Conservation (phyloP, 2,329 filamentous ascomycete genomes). For the Nemania diffusa region DNA sequence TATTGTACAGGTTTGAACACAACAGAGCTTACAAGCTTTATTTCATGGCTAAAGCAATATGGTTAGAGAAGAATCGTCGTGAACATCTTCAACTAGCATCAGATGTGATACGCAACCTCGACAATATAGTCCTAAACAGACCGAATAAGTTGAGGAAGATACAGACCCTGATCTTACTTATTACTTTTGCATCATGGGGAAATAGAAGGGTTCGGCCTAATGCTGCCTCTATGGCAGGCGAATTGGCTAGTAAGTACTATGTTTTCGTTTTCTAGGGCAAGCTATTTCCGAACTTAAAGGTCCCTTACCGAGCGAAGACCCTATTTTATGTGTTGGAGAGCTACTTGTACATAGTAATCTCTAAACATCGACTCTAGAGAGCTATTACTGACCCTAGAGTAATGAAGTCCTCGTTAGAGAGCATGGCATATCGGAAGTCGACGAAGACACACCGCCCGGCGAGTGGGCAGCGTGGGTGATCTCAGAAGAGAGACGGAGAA, state of each 20-base stretch:
- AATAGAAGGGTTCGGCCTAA: constrained; percentile 39
- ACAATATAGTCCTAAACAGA: not conserved
- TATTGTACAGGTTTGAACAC: constrained; percentile 61
- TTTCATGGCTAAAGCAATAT: constrained; percentile 64
- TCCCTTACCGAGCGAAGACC: not conserved
- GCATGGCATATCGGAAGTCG: constrained; percentile 21
- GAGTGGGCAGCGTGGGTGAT: constrained; percentile 65
- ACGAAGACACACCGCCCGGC: constrained; percentile 52
- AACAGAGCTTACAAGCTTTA: constrained; percentile 65
- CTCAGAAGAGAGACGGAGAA: constrained; percentile 62
- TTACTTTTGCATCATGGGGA: constrained; percentile 45
- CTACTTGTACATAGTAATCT: not conserved
- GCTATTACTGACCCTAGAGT: not conserved
- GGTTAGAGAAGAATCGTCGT: constrained; percentile 61
- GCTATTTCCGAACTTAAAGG: not conserved
- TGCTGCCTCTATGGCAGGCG: constrained; percentile 41
- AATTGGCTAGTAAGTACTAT: constrained; percentile 31
- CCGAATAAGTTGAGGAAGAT: constrained; percentile 48
- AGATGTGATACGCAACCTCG: constrained; percentile 21
- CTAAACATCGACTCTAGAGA: not conserved
- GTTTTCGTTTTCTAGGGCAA: not conserved
- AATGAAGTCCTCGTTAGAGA: constrained; percentile 23
- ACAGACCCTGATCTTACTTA: constrained; percentile 53
- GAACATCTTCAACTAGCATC: constrained; percentile 57
- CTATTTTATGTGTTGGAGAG: too few species aligned